phyloP scores from a whole-genome alignment of 352 stramenopile genomes.

The Phytophthora aleatoria region DNA sequence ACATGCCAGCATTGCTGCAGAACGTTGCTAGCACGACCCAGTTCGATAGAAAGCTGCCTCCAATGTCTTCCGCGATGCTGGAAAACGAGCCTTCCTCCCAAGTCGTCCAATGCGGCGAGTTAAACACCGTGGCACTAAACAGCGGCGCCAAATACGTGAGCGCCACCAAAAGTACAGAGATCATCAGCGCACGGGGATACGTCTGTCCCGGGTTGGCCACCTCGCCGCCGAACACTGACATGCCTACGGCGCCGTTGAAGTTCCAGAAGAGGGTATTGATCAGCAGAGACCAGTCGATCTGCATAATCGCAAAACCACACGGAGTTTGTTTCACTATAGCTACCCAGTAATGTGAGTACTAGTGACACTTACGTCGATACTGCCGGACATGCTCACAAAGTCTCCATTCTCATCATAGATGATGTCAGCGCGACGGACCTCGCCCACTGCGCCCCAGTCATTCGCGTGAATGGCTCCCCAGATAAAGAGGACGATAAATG shows the following conservation, averaged over 20 bases:
- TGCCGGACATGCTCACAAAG: conserved; percentile 48
- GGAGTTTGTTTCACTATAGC: conserved; percentile 5
- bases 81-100: conserved; percentile 93
- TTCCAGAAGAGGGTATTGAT: conserved; percentile 97
- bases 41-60: conserved; percentile 83
- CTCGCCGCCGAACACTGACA: conserved; percentile 90
- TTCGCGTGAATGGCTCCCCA: conserved; percentile 36
- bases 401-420: conserved; percentile 39
- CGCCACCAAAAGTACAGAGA: conserved; percentile 79
- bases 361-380: conserved; percentile 25
- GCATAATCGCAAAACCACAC: background rate
- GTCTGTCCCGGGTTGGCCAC: conserved; percentile 75
- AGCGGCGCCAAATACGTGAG: conserved; percentile 90
- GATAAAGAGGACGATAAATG: conserved; percentile 86
- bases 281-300: conserved; percentile 83
- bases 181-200: conserved; percentile 86
- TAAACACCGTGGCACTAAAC: conserved; percentile 77
- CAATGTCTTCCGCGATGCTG: conserved; percentile 84
- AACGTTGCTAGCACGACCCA: conserved; percentile 92
- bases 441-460: conserved; percentile 45
- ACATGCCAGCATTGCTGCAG: conserved; percentile 92
- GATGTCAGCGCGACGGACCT: conserved; percentile 48
- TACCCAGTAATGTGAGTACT: background rate
- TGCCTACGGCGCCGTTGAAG: conserved; percentile 91
- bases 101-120: conserved; percentile 65